Base-by-base conservation (phyloP, 345 rosid genomes). In the Camelina laxa region DNA sequence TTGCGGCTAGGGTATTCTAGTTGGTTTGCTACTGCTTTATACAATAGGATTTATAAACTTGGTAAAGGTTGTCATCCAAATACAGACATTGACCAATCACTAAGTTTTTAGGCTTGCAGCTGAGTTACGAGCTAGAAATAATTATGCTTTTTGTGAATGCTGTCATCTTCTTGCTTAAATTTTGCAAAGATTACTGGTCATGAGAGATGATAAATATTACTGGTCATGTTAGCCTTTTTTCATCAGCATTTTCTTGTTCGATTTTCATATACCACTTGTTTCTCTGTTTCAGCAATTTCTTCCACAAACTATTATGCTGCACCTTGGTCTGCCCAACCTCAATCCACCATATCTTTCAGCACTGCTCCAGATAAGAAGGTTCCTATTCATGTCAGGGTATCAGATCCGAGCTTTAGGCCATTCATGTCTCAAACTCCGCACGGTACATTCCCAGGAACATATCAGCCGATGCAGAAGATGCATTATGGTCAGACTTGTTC, bases 241-340 rank as follows among this genome's bases (percentile, higher is more conserved):
- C 17, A 58, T 38, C 17, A 66, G 31, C 31, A 35, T 65, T 31
- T n/a, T 65, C 45, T 8, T 24, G 5, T 14, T 31, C 2, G 24
- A 6, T 31, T 1, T 47, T 63, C 9, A 22, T 45, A 24, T 63
- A 7, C 15, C 49, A 38, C 27, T 38, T 70, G 47, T 70, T 85
- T 70, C 84, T 87, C 36, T 70, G 27, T 75, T 85, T 66, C 96
- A 92, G 96, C 87, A 73, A 75, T 79, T 81, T 76, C 87, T 67
- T 80, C 86, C n/a, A 63, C 83, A 78, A 84, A 76, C 75, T 89
- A 84, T 36, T 79, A 85, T 83, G 85, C 91, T 72, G 80, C 88
- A 64, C 69, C 86, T 36, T 92, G 97, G 97, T 85, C 97, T 76
- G 47, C 86, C 22, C 91, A 87, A 53, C 62, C 87, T 79, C 89